Base-by-base conservation (phyloP, 805 yeast genomes). In the Pichia occidentalis region DNA sequence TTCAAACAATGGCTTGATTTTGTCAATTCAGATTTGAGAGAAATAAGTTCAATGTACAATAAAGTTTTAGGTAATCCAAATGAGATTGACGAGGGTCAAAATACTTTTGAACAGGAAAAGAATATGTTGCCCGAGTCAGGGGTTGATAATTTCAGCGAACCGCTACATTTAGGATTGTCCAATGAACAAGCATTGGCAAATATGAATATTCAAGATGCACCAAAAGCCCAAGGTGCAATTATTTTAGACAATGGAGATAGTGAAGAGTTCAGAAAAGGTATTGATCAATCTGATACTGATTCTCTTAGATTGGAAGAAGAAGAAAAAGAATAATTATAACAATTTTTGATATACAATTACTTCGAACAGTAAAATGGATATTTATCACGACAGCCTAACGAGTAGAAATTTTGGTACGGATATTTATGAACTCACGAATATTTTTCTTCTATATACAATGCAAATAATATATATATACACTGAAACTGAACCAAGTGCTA, bases 31-130 rank as follows among this genome's bases (percentile, higher is more conserved):
- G 60, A 69, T 14, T 54, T 74, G 30, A 61, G 71, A 35, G 71
- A 71, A 37, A 71, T 77, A 9, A 63, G 77, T 43, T 74, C 73
- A 36, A 66, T 73, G 57, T 73, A 74, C 49, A 74, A 73, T 52
- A 76, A 71, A 20, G 77, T 74, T 3, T 54, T 74, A 22, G 80
- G 80, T 4, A 73, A 75, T 39, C 62, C 62, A 7, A 59, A 56
- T 27, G 63, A 59, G 24, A 30, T 50, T 19, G 46, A 28, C 12
- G 44, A 42, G n/a, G 42, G 26, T 22, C 22, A 23, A 14, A 34
- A 11, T 9, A 13, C 9, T 25, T 34, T 24, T n/a, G 33, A 35
- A 2, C 40, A 38, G 7, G 43, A 43, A 16, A 39, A 33, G 6
- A 29, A 24, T 12, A n/a, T n/a, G n/a, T n/a, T n/a, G n/a, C n/a